Evolutionary conservation across 371 early-diverging fungal genomes (phyloP).

Genomic region (Syncephalastrum contaminatum): DNA sequence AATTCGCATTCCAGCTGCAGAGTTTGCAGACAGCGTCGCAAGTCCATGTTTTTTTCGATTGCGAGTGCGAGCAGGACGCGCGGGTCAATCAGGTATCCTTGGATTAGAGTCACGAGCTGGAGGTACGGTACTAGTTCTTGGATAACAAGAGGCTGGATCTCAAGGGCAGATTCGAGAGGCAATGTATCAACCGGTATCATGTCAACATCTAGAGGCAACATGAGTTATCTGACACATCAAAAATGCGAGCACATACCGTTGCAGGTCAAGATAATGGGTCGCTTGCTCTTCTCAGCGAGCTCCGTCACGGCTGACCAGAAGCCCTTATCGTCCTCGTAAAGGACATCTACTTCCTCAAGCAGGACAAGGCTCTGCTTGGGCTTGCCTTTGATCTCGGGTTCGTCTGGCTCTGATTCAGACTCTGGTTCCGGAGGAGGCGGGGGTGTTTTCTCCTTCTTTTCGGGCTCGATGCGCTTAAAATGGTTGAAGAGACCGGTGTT

Average conservation of each 20-base stretch:
- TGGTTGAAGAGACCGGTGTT: background rate
- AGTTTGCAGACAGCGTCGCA: slow-evolving; percentile 34
- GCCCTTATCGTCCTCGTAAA: slow-evolving; percentile 82
- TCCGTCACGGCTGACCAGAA: slow-evolving; percentile 74
- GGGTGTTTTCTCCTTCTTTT: background rate
- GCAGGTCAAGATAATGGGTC: slow-evolving; percentile 84
- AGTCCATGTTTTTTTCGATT: slow-evolving; percentile 26
- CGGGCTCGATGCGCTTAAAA: slow-evolving; percentile 8
- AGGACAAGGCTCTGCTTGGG: slow-evolving; percentile 66
- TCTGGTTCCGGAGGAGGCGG: too few relatives aligned
- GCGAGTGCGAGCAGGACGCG: slow-evolving; percentile 27
- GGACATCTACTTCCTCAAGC: slow-evolving; percentile 80
- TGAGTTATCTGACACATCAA: background rate
- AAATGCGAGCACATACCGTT: slow-evolving; percentile 49
- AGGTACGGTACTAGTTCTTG: slow-evolving; percentile 29
- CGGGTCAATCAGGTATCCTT: slow-evolving; percentile 35
- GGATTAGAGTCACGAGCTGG: slow-evolving; percentile 36
- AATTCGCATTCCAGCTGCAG: slow-evolving; percentile 21
- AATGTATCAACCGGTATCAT: slow-evolving; percentile 28
- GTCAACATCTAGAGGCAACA: slow-evolving; percentile 16
- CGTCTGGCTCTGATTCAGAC: background rate
- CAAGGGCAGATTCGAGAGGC: slow-evolving; percentile 19
- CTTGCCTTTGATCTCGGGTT: background rate
- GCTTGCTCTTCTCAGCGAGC: slow-evolving; percentile 69
- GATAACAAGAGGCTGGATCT: slow-evolving; percentile 17